Evolutionary conservation across 352 stramenopile genomes (phyloP).

Genomic region (Phytopythium delawarense): DNA sequence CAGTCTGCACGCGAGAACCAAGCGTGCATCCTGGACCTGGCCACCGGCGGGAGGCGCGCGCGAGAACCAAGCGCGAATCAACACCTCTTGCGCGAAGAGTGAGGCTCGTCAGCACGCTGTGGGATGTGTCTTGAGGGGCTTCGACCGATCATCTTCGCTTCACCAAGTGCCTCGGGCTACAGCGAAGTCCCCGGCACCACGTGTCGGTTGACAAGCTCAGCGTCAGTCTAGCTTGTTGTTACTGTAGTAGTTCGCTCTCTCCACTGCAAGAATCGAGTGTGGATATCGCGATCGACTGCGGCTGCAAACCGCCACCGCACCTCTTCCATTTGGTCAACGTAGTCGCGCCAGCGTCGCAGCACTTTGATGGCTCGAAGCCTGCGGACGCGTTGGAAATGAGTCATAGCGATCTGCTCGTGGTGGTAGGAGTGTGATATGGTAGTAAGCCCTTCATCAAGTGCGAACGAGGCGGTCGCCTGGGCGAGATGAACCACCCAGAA

Average conservation of each 20-base stretch:
- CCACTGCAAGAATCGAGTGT: conserved; percentile 5
- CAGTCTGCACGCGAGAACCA: no score
- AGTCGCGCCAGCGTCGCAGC: neutral
- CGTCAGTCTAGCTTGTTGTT: no score
- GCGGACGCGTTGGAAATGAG: neutral
- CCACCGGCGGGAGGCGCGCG: no score
- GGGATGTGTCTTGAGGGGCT: no score
- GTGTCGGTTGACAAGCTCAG: no score
- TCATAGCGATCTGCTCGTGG: neutral
- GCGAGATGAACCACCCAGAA: conserved; percentile 4
- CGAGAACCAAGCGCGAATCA: no score
- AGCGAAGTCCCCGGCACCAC: no score
- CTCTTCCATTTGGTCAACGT: neutral
- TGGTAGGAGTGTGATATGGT: neutral
- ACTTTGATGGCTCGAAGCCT: neutral
- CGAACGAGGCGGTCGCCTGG: neutral
- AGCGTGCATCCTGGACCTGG: no score
- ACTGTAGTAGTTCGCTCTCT: neutral
- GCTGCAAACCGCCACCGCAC: neutral
- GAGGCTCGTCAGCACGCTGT: no score
- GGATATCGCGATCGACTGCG: neutral
- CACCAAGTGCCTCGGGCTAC: no score
- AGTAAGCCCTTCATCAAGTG: neutral
- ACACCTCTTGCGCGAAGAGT: no score
- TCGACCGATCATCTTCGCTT: no score